Evolutionary conservation across 257 asterid species (phyloP), one percentile per base, ranked within the genome.

Genomic region (Petunia axillaris): DNA sequence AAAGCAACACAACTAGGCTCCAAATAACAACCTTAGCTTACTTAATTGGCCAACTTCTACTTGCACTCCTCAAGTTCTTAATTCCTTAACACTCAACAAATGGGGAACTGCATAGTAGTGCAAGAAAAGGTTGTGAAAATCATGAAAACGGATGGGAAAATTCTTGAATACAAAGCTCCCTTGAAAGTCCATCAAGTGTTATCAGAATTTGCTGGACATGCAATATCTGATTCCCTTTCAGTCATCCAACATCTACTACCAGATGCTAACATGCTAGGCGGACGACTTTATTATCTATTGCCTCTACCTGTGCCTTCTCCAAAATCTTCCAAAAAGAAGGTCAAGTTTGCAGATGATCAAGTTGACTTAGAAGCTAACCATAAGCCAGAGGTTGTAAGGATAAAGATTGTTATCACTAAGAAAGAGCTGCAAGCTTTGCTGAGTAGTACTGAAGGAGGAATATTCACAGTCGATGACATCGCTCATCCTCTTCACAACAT

Each of bases 101-200:
- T 94, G 98, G 97, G 98, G 38, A 94, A 94, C 78, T 92, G 96
- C 87, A 74, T 94, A 82, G 88, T 83, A 86, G 78, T 78, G 83
- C 90, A 89, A 65, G 81, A 82, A 80, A 86, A 87, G 52, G 63
- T 81, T 36, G 87, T 91, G 63, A 88, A 66, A 79, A 86, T 91
- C 41, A 87, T 91, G 83, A 94, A 90, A 88, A 78, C 89, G 82
- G 94, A 92, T 84, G 97, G 96, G 36, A 87, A 90, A 81, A 85
- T 86, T 73, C 86, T 94, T n/a, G 91, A 91, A 76, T 90, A 88
- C 88, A 90, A 85, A 81, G 40, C 91, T 75, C 95, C 97, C 6
- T 84, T 87, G 4, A 86, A 80, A 84, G 97, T 89, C 65, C 83
- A 86, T 60, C 90, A 90, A 77, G 86, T 91, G 36, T 74, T 91